Base-by-base conservation (phyloP, 345 rosid genomes). In the Pistacia vera region DNA sequence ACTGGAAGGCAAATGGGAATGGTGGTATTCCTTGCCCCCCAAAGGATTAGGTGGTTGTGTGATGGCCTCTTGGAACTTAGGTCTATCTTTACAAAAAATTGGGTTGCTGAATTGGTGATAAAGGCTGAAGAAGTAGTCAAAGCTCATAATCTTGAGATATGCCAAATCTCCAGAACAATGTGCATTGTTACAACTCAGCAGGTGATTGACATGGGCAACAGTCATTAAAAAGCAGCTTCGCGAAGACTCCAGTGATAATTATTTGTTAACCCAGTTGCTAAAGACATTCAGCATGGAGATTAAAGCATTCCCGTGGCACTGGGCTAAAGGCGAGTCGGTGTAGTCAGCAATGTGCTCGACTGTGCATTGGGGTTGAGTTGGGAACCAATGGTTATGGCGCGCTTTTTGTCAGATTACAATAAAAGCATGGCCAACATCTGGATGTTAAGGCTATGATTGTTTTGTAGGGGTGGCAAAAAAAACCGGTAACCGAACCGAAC, bases 361-460 rank as follows among this genome's bases (percentile, higher is more conserved):
- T 82, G 72, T 70, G 78, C 77, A 51, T 70, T 86, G 75, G 91
- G 91, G 5, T 65, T 91, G 63, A 91, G 93, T 75, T 89, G 90
- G 95, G 91, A 89, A 30, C 95, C 93, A 60, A 76, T 81, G 86
- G 90, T 91, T 68, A 91, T 86, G 91, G 90, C 90, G 88, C 57
- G 93, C 91, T 44, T 76, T 85, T 75, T 86, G 90, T 33, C 87
- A 86, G 71, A 81, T 77, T 52, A 52, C 62, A 81, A 76, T 73
- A 67, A 60, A 87, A 81, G 28, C 82, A 75, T 57, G 80, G 58
- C 14, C 48, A 56, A 48, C 79, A 81, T 64, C 73, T 84, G 56
- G 75, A 79, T 71, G 83, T 82, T 56, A 77, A 74, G 75, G 88
- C 82, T 17, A 71, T 41, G 87, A 87, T 44, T 90, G 90, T 81